phyloP scores from a whole-genome alignment of 75 land plant species.

The Chamaecyparis obtusa region DNA sequence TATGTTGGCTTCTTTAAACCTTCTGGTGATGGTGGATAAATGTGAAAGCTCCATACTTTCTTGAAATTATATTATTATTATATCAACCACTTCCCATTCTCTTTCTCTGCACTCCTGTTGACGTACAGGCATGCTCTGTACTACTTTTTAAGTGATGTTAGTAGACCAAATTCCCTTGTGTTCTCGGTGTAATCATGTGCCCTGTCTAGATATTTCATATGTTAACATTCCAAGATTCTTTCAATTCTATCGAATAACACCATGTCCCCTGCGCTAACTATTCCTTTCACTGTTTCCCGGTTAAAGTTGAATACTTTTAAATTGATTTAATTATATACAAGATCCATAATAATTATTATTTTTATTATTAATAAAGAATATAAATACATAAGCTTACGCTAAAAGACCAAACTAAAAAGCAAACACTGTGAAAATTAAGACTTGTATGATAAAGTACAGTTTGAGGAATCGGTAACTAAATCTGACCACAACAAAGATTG shows the following conservation, averaged over 20 bases:
- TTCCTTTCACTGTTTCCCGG: neutral
- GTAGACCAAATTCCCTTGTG: neutral
- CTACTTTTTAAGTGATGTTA: neutral
- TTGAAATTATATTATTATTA: neutral
- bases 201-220: neutral
- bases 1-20: neutral
- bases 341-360: no score
- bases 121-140: neutral
- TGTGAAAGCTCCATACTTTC: neutral
- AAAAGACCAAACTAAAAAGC: no score
- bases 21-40: neutral
- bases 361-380: no score
- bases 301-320: no score
- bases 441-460: no score
- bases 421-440: no score
- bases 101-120: neutral
- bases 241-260: neutral
- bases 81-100: neutral
- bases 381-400: no score
- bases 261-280: neutral
- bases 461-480: no score
- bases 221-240: neutral
- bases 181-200: neutral
- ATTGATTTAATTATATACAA: no score
- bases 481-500: no score